These are phyloP conservation scores for Phanerochaete sordida DNA, from an alignment of 768 basidiomycete species.

Conservation along the genomic window DNA sequence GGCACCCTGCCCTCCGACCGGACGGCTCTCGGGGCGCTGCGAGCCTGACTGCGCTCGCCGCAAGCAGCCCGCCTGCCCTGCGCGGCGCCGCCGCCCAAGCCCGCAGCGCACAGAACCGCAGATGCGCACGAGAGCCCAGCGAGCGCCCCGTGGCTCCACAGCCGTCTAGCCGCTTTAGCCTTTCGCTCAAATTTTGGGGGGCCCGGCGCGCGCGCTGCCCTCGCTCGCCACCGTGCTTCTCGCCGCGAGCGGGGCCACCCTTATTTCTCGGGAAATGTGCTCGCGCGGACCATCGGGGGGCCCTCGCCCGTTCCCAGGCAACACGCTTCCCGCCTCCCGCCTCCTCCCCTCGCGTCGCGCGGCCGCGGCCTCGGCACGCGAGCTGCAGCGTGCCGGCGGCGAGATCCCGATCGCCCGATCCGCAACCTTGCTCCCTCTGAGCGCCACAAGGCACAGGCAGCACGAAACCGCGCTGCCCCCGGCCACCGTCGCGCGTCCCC, in stretches of 20 bases:
- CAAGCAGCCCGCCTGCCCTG: no score
- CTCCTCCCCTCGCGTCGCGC: not conserved
- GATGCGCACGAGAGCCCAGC: not conserved
- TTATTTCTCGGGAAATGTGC: not conserved
- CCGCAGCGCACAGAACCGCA: no score
- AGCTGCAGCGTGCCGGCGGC: not conserved
- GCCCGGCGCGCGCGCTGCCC: not conserved
- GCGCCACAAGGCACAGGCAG: not conserved
- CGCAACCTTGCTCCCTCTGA: not conserved
- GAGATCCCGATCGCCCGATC: not conserved
- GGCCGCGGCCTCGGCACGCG: not conserved
- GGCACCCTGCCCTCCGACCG: not conserved
- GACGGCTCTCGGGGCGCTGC: no score
- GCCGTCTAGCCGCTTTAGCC: not conserved
- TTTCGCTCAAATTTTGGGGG: not conserved
- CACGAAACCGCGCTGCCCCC: no score
- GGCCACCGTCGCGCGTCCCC: no score
- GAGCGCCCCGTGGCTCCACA: not conserved
- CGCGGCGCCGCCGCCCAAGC: no score
- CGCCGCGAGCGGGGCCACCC: not conserved
- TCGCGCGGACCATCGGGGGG: not conserved
- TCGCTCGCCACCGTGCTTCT: not conserved
- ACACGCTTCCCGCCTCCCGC: no score
- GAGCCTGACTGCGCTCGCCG: no score
- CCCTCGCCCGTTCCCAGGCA: not conserved